Percentiles rank a stretch among this genome's conserved stretches.
phyloP scores from a whole-genome alignment of 2,329 filamentous ascomycete genomes.

The Fusarium annulatum region DNA sequence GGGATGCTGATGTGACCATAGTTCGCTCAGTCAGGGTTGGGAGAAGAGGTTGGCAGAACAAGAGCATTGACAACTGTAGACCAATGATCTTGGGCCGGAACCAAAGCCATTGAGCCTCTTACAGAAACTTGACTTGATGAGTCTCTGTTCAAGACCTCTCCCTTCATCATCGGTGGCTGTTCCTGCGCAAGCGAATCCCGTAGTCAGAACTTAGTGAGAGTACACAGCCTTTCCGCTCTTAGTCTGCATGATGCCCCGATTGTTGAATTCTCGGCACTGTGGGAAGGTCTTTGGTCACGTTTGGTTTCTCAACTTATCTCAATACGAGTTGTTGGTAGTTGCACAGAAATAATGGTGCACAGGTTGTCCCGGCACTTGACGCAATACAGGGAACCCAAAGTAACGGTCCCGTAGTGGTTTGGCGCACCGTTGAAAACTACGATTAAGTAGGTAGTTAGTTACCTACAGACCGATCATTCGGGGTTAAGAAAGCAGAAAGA shows the following conservation, averaged over 20 bases:
- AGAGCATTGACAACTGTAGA: conserved; percentile 28
- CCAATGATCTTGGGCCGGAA: conserved; percentile 5
- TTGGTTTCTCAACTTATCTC: conserved; percentile 36
- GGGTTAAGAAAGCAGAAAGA: conserved; percentile 1
- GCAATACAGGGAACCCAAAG: conserved; percentile 31
- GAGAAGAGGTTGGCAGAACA: conserved; percentile 40
- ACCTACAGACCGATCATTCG: conserved; percentile 15
- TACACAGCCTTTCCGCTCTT: conserved; percentile 29
- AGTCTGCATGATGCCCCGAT: conserved; percentile 27
- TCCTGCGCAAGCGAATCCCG: conserved; percentile 38
- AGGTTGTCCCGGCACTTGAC: conserved; percentile 34
- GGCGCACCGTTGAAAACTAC: conserved; percentile 36
- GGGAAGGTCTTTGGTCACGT: conserved; percentile 6
- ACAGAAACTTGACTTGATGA: neutral
- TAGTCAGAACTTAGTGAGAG: conserved; percentile 36
- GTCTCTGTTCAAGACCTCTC: conserved; percentile 8
- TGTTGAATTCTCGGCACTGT: conserved; percentile 27
- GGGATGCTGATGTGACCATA: conserved; percentile 37
- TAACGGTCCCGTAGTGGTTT: conserved; percentile 31
- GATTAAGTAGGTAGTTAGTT: neutral
- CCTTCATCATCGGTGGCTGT: conserved; percentile 18
- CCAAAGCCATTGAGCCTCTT: conserved; percentile 2
- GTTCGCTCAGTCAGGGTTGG: conserved; percentile 31
- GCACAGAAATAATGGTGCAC: conserved; percentile 31
- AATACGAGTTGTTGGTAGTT: conserved; percentile 43